Base-by-base conservation (phyloP, 139 green algal genomes). In the Coccomyxa sp. region DNA sequence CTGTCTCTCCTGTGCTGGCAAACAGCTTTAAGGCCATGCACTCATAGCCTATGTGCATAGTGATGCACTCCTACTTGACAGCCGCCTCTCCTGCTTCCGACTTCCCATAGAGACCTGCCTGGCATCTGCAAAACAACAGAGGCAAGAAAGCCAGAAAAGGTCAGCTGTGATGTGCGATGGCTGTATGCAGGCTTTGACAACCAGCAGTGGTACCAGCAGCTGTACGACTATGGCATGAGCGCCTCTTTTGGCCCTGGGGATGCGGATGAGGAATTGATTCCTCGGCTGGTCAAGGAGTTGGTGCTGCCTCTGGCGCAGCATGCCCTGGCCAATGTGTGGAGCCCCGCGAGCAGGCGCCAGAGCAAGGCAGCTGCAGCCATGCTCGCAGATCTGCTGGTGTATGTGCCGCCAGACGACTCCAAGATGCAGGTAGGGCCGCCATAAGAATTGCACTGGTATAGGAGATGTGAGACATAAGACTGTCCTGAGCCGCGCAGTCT, bases 201-300 rank as follows among this genome's bases (percentile, higher is more conserved):
- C 14, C 87, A 91, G 72, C 44, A 80, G 7, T 94, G 90, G 90
- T 95, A 97, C 81, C 78, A 87, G 39, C 40, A 88, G 72, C 86
- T 98, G 72, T 97, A 97, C 81, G 91, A 96, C 39, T 98, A 91
- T 40, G 93, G 93, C 34, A 81, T 92, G 79, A 50, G 31, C 0
- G 16, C 39, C n/a, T 36, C 39, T 10, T 37, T 31, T 8, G 70
- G 33, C 33, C 24, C 18, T 14, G 55, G 34, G 9, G 50, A 68
- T 33, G 50, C 44, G 31, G 50, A 69, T 16, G 31, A 69, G 33
- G 33, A 74, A 34, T 6, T 74, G 2, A 41, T 74, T 8, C 27
- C 44, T 7, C 18, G 8, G n/a, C 75, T 69, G 76, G 37, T 27
- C 41, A 77, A 91, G 6, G 87, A 92, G 73, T 77, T 97, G 75